These are phyloP conservation scores for Phytophthora foliorum DNA, from an alignment of 352 stramenopile species.

Conservation along the genomic window DNA sequence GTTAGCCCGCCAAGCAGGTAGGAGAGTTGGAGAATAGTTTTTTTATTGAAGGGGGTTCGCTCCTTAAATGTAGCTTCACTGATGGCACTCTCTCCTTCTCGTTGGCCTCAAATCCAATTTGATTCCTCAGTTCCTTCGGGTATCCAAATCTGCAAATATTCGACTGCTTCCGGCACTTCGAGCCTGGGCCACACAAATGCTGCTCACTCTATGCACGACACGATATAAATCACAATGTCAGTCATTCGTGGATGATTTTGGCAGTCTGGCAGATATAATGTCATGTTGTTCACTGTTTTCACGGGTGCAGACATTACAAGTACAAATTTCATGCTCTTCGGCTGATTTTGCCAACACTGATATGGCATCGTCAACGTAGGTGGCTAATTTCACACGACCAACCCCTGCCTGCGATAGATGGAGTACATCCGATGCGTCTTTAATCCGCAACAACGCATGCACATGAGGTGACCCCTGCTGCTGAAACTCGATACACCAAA, in stretches of 20 bases:
- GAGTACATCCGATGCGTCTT: background rate
- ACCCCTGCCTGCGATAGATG: background rate
- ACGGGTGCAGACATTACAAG: too few species aligned
- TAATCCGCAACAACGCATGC: too few species aligned
- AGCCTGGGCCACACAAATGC: too few species aligned
- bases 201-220: too few species aligned
- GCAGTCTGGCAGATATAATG: too few species aligned
- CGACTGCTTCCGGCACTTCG: too few species aligned
- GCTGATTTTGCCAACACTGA: slow-evolving; percentile 10
- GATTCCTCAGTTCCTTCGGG: slow-evolving; percentile 8
- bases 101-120: background rate
- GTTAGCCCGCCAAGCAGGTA: slow-evolving; percentile 12
- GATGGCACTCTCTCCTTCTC: slow-evolving; percentile 2
- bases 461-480: background rate
- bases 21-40: slow-evolving; percentile 18
- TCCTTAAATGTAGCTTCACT: slow-evolving; percentile 12
- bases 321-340: too few species aligned
- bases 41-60: slow-evolving; percentile 5
- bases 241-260: too few species aligned
- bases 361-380: background rate
- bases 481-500: background rate
- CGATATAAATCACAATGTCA: too few species aligned
- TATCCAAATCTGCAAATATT: too few species aligned
- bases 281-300: too few species aligned
- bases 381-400: background rate